phyloP scores from a whole-genome alignment of 257 asterid genomes.

The Datura wrightii region DNA sequence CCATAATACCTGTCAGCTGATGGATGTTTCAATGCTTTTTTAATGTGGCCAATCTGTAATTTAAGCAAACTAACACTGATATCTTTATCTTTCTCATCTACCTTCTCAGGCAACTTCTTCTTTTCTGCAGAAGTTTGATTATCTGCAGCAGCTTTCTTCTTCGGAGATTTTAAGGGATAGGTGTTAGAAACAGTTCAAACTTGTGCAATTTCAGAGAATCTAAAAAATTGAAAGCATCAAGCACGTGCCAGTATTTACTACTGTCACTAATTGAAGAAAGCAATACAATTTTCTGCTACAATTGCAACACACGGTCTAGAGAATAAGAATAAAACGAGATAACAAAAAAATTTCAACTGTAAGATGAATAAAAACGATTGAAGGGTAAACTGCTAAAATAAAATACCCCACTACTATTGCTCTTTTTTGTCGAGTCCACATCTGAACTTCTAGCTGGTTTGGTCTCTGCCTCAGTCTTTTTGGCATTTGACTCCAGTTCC shows the following conservation, averaged over 20 bases:
- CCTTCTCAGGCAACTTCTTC: slow-evolving; percentile 62
- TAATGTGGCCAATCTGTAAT: slow-evolving; percentile 83
- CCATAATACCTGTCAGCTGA: slow-evolving; percentile 85
- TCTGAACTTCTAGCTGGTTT: slow-evolving; percentile 50
- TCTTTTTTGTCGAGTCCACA: slow-evolving; percentile 54
- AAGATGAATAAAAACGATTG: neutral
- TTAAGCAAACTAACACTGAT: slow-evolving; percentile 81
- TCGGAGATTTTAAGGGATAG: slow-evolving; percentile 37
- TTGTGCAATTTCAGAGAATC: slow-evolving; percentile 14
- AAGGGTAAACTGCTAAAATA: neutral
- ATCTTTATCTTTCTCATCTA: slow-evolving; percentile 67
- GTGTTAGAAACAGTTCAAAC: slow-evolving; percentile 1
- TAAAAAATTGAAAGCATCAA: neutral
- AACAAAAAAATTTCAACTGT: neutral
- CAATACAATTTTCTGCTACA: neutral
- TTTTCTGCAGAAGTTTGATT: slow-evolving; percentile 60
- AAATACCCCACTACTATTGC: slow-evolving; percentile 56
- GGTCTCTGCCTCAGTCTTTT: slow-evolving; percentile 56
- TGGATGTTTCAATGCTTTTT: slow-evolving; percentile 93
- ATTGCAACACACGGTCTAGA: neutral
- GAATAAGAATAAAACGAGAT: neutral
- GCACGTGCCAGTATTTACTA: neutral
- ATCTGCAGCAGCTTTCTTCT: slow-evolving; percentile 59
- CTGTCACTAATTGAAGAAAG: neutral
- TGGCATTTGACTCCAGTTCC: slow-evolving; percentile 56